Base-by-base conservation (phyloP, 208 protist species). In the Porcisia hertigi region DNA sequence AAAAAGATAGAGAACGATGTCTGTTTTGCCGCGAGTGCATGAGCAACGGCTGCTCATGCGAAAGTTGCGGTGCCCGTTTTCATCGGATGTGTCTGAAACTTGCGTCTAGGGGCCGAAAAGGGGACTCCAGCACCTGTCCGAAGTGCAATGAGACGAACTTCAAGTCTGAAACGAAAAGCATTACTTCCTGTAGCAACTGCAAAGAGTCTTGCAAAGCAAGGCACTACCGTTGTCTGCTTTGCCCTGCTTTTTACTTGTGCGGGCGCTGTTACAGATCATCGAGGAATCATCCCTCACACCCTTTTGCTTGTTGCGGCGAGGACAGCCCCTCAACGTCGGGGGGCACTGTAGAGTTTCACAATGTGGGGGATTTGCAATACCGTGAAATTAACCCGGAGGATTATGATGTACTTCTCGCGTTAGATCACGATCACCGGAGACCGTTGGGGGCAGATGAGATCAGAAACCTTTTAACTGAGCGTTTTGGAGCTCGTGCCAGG, bases 331-430 rank as follows among this genome's bases (percentile, higher is more conserved):
- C 47, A 7, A 25, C 1, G 25, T 52, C 25, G 12, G 39, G 8
- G 23, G 23, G 16, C n/a, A 41, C 43, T 34, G 47, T 39, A 6
- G 25, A 3, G 16, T n/a, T 14, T 57, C 41, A 55, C 8, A 75
- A 84, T 57, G 60, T 92, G 11, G 64, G 57, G 25, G 79, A 84
- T 45, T 62, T 94, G 58, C 87, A 89, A 76, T 89, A 87, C 67
- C 83, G 93, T 57, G 90, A 95, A 54, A 84, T 97, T 47, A 82
- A 90, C 63, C 93, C 90, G 1, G 86, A 97, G 69, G 93, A 97
- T 73, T 97, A 97, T 71, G 88, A 94, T 20, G 64, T 70, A 0
- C 86, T 97, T 52, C 59, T 92, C 53, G 67, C 77, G 23, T 67
- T 95, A 59, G 93, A 95, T 54, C 79, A 76, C 14, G 52, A 20